phyloP scores from a whole-genome alignment of 371 early-diverging fungal species.

The Mortierella sp. region DNA sequence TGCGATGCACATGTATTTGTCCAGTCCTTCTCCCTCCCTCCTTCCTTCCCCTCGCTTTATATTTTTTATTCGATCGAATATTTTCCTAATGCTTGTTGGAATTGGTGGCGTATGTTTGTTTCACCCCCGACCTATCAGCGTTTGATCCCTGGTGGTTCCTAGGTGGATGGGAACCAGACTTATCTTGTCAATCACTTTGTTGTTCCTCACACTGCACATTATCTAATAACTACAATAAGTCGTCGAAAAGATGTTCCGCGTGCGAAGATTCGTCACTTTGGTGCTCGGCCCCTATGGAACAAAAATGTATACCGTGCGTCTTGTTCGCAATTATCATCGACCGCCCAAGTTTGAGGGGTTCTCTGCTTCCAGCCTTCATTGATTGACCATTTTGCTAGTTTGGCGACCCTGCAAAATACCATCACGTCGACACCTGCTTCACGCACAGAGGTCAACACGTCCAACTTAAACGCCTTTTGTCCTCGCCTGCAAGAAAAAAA shows the following conservation, averaged over 20 bases:
- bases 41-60: neutral
- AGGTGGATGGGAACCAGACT: neutral
- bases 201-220: neutral
- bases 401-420: neutral
- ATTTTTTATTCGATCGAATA: neutral
- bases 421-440: neutral
- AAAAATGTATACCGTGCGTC: neutral
- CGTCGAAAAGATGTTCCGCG: neutral
- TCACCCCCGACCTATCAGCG: neutral
- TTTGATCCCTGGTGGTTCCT: neutral
- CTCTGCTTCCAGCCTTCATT: too few relatives aligned
- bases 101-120: constrained; percentile 2
- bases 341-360: neutral
- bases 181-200: neutral
- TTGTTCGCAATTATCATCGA: neutral
- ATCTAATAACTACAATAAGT: neutral
- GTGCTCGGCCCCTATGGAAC: neutral
- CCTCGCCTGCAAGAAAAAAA: neutral
- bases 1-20: neutral
- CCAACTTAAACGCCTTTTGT: neutral
- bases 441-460: neutral
- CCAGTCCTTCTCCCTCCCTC: neutral
- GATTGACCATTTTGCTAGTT: neutral
- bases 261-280: neutral
- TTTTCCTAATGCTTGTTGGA: neutral